A percentile compares a stretch with the other conserved stretches of the same genome.
Evolutionary conservation across 169 alveolate genomes (phyloP).

Genomic region (Amoebophrya sp.): DNA sequence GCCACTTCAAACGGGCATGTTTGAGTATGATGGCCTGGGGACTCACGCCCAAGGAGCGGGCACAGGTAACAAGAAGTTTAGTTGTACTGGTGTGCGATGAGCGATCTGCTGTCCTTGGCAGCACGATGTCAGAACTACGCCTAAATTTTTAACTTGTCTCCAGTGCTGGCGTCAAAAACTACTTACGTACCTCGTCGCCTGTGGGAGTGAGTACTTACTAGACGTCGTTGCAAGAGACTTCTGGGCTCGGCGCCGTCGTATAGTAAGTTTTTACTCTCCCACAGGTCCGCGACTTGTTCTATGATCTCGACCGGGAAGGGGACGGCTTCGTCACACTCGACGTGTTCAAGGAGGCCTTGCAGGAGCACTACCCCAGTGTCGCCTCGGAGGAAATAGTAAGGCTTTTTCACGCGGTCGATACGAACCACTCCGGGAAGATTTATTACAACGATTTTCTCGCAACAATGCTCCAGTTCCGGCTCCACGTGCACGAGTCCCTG

Average conservation of each 20-base stretch:
- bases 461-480: constrained; percentile 29
- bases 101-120: too few species aligned
- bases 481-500: constrained; percentile 27
- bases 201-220: too few species aligned
- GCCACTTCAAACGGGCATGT: constrained; percentile 28
- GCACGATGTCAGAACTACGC: too few species aligned
- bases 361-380: constrained; percentile 12
- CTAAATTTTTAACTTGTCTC: too few species aligned
- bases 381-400: not conserved
- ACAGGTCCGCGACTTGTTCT: constrained; percentile 22
- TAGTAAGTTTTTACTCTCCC: too few species aligned
- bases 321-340: constrained; percentile 16
- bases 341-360: not conserved
- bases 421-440: not conserved
- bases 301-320: constrained; percentile 23
- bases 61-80: too few species aligned
- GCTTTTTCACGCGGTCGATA: constrained; percentile 20
- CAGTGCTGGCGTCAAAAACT: too few species aligned
- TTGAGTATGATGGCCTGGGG: constrained; percentile 36
- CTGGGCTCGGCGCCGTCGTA: too few species aligned
- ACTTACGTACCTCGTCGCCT: too few species aligned
- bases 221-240: too few species aligned
- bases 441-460: constrained; percentile 32
- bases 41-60: constrained; percentile 12
- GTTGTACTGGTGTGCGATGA: too few species aligned